A percentile compares a stretch with the other conserved stretches of the same genome.
These are phyloP conservation scores for Ilyonectria sp. DNA, from an alignment of 2,329 filamentous ascomycete genomes.

Conservation along the genomic window DNA sequence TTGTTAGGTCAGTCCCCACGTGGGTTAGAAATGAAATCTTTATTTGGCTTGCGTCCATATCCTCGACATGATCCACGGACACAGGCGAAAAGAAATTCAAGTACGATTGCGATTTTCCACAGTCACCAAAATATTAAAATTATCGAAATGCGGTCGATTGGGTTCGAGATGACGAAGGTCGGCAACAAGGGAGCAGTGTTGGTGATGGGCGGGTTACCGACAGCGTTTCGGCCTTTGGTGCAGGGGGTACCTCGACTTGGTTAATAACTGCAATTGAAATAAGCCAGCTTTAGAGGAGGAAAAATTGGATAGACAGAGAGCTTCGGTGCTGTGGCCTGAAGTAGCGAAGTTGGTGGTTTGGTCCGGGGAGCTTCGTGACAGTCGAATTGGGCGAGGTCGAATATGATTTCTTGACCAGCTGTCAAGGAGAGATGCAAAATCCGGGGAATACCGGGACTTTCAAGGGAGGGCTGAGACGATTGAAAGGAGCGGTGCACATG, in stretches of 20 bases:
- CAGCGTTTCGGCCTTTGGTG: background rate
- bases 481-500: slow-evolving; percentile 1
- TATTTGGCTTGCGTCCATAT: background rate
- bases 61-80: background rate
- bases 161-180: background rate
- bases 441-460: background rate
- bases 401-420: background rate
- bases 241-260: background rate
- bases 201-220: background rate
- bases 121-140: background rate
- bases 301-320: background rate
- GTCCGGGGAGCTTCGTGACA: background rate
- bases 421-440: background rate
- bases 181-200: background rate
- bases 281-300: background rate
- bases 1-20: background rate
- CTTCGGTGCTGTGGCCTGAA: background rate
- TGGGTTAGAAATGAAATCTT: too few species aligned
- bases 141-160: background rate
- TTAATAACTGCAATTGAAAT: background rate
- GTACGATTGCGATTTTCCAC: background rate
- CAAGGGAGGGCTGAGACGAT: background rate
- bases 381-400: background rate
- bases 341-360: background rate
- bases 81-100: background rate